Conservation (phyloP, 2,329 filamentous ascomycete species). For the Cryphonectria nitschkei region DNA sequence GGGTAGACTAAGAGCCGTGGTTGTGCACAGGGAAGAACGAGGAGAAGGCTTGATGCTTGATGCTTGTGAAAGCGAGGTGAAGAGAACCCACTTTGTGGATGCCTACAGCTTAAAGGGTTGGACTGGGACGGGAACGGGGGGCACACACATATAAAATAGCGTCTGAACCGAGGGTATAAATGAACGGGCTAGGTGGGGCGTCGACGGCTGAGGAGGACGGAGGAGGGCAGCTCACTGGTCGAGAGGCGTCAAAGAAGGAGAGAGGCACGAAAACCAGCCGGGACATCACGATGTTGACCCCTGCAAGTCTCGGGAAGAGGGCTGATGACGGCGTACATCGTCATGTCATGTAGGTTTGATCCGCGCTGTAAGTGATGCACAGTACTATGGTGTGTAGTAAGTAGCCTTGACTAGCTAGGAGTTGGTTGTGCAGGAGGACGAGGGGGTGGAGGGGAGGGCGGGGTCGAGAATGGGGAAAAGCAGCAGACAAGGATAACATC, state of each 20-base stretch:
- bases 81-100: conserved; percentile 34
- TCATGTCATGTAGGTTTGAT: conserved; percentile 5
- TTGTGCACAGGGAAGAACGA: conserved; percentile 37
- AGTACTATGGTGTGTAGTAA: background rate
- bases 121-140: conserved; percentile 29
- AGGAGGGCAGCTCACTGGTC: conserved; percentile 35
- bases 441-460: no score
- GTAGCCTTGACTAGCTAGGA: background rate
- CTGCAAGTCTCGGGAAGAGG: conserved; percentile 25
- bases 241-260: conserved; percentile 9
- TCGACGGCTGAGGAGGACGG: conserved; percentile 35
- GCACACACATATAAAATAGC: conserved; percentile 34
- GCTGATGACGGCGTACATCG: conserved; percentile 22
- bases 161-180: conserved; percentile 42
- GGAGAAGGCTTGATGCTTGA: conserved; percentile 37
- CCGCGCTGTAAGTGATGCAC: background rate
- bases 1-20: conserved; percentile 33
- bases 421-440: background rate
- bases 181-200: conserved; percentile 33
- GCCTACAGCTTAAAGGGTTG: background rate
- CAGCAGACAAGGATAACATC: background rate
- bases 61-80: conserved; percentile 37
- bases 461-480: background rate
- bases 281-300: conserved; percentile 22
- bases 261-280: conserved; percentile 29